Evolutionary conservation across 2,329 filamentous ascomycete genomes (phyloP), one percentile per base, ranked within the genome.

Genomic region (Botrytis deweyae): DNA sequence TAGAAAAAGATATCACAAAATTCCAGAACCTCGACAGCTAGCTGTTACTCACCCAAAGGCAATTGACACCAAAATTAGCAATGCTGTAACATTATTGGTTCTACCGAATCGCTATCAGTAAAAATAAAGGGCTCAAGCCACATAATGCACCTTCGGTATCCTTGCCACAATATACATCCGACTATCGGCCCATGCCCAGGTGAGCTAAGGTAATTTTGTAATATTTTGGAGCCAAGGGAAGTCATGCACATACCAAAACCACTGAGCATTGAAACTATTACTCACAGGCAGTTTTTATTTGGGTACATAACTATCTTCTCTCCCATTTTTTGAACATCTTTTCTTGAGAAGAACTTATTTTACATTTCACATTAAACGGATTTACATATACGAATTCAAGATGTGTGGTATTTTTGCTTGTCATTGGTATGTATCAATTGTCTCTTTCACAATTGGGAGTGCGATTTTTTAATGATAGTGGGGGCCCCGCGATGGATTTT

Each of bases 341-440:
- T 61, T 55, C 58, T 42, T 42, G 5, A 46, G 36, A 22, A 20
- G 40, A 64, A 29, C 62, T 40, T 18, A 40, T 63, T 14, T 65
- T 18, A 58, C 52, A 58, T 58, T 44, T 49, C 29, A 68, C 16
- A 61, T 59, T 6, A 36, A 49, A 62, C n/a, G 46, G 36, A 6
- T 62, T 61, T 44, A 72, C 62, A 67, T 29, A 67, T 7, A 63
- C 7, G 25, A 42, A 46, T 72, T 72, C 73, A 76, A 68, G 25
- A 78, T 78, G 77, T 78, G 77, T 75, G 76, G 77, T 59, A 77
- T 98, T 82, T 98, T 98, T 84, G 95, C 94, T 81, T 98, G 95
- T 86, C 93, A 98, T 85, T 75, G 69, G 72, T 74, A 72, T 65
- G 67, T 74, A 70, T 38, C n/a, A 29, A 33, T 58, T 49, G 4